Evolutionary conservation across 371 early-diverging fungal species (phyloP), one percentile per base, ranked within the genome.

Genomic region (Mucor mucedo): DNA sequence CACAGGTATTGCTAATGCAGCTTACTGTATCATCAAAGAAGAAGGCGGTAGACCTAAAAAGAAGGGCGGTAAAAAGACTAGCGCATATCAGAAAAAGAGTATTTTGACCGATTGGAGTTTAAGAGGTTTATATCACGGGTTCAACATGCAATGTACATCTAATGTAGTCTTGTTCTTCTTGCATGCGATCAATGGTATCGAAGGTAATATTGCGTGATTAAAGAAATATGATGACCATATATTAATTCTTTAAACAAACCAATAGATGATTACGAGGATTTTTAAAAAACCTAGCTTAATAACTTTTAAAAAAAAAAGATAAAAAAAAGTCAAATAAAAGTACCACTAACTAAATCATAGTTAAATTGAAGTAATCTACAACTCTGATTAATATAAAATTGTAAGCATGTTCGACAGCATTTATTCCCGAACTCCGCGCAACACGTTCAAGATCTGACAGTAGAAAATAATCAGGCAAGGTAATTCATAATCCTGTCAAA

Each of bases 1-100:
- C 68, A 87, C 91, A 4, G 94, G 96, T 14, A 79, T 96, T 69
- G 58, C 80, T 9, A 92, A 98, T 68, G 93, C 94, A 52, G 71
- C 79, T 9, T 87, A 87, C 60, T 79, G 92, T 55, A 91, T 96
- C 33, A 71, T 93, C 40, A 84, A 83, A 32, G 97, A 98, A 75
- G 98, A 97, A 72, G 96, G 95, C 5, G 86, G 78, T 10, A 32
- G 39, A 32, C 30, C 61, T 63, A 52, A 56, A 66, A 71, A 70
- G 60, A 67, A 66, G 60, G 49, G 58, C 50, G 35, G 35, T 35
- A 41, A 49, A 8, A 60, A 68, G 33, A 55, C 54, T 41, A 53
- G 40, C 38, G 47, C 32, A 58, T 35, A 30, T 54, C 61, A 39
- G 60, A 59, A 53, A 58, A 55, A 53, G 32, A 68, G 73, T 60